Evolutionary conservation across 805 yeast genomes (phyloP), one percentile per base, ranked within the genome.

Genomic region (Peterozyma xylosa): DNA sequence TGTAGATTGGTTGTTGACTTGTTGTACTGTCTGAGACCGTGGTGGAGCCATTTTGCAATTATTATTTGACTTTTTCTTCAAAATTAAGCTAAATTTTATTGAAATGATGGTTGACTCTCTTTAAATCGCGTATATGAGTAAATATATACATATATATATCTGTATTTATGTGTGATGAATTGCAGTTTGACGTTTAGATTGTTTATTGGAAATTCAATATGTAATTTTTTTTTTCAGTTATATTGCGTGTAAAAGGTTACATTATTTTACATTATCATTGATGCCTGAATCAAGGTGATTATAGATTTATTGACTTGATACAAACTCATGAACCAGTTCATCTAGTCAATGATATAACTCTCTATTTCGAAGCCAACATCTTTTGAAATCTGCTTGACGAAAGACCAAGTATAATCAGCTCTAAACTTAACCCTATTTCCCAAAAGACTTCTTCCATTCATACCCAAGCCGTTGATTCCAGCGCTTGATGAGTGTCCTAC

Each of bases 381-480:
- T 16, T 67, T 60, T 0, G 95, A 79, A 34, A 88, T 66, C 39
- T 71, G 69, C 48, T 72, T 71, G 10, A 84, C 73, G 7, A 78
- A 70, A 32, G 72, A 73, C 85, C 87, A 88, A 36, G 78, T 72
- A 9, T 83, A 77, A 53, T 85, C 86, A 48, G 87, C 79, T 56
- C 76, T 82, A 95, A 95, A 89, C 53, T 82, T 76, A 1, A 85
- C 74, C 45, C 77, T 75, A 15, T 88, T 77, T 43, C 78, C 82
- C 36, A 88, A 76, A 2, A 73, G 58, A 46, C 34, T 32, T 32
- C 15, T 14, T 13, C 15, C 15, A 21, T 21, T 21, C 27, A 21
- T 21, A 21, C 27, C 27, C 27, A 21, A 5, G 13, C 14, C 5
- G 15, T 14, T 32, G 5, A 14, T 62, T 48, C 60, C 67, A 46